Evolutionary conservation across 2,329 filamentous ascomycete genomes (phyloP), one percentile per base, ranked within the genome.

Genomic region (Curvularia spicifera): DNA sequence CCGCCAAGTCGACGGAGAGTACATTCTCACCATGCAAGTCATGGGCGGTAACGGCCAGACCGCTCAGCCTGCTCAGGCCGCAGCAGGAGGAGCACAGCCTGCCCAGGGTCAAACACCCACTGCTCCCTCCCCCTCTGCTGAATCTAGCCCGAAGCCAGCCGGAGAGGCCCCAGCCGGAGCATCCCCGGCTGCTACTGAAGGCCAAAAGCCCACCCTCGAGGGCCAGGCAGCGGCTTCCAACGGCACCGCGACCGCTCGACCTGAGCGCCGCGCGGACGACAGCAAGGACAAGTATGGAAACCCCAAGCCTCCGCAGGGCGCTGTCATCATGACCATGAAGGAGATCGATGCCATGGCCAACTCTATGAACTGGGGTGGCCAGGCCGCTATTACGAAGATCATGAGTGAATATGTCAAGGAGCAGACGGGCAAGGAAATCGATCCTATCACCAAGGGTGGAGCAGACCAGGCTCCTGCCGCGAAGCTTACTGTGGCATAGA

Each of bases 1-100:
- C 51, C 55, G 65, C 55, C 71, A 74, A 51, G 53, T 76, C 13
- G 74, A 77, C 52, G 74, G 74, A 51, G 74, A 77, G 55, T 77
- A 63, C 65, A 76, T 77, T 50, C 66, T 77, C 35, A 69, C 69
- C 15, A 75, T 77, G 70, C 60, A 69, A 48, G 62, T 61, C 59
- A 70, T 70, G 67, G 61, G 56, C 18, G 59, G 51, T 24, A 22
- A 13, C 35, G 51, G 29, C 10, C 57, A 48, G 15, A 53, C 61
- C 29, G 60, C 63, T 39, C 35, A 37, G 13, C 35, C 35, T n/a
- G 15, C 35, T 37, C 35, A 22, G 22, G 22, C 22, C 22, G 22
- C 22, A 24, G 22, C 22, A 24, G 22, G 22, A 24, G 22, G 22
- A 24, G 60, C 63, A 37, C 35, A 37, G 5, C 35, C 35, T n/a